phyloP scores from a whole-genome alignment of 2,329 filamentous ascomycete species.

The Ophiostoma perfectum region DNA sequence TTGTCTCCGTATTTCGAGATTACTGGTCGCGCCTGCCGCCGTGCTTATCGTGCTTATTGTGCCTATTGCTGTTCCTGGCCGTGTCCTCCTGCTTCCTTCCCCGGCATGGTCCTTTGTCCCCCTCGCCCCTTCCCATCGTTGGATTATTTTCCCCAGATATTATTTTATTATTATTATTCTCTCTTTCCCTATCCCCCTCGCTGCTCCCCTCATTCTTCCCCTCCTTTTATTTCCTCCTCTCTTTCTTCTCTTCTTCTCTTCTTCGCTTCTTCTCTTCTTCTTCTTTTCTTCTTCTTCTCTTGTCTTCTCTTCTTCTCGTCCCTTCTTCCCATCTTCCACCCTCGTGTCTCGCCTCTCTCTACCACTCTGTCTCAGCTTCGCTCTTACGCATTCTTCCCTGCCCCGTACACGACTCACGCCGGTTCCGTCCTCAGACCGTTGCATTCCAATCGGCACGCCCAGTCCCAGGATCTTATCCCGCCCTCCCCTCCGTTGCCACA shows the following conservation, averaged over 20 bases:
- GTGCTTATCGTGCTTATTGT: not conserved
- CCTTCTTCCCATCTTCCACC: not conserved
- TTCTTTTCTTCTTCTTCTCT: not conserved
- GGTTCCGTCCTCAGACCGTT: not conserved
- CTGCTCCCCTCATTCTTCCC: not conserved
- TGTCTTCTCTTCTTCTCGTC: not conserved
- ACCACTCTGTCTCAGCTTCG: not conserved
- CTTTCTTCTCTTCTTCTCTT: not conserved
- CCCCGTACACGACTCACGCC: not conserved
- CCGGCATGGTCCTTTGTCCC: constrained; percentile 1
- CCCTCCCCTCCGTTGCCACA: not conserved
- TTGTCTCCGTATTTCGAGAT: constrained; percentile 2
- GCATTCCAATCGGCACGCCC: not conserved
- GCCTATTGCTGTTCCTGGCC: not conserved
- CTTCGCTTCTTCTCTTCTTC: not conserved
- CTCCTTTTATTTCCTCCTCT: not conserved
- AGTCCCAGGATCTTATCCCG: not conserved
- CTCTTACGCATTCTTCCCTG: no score
- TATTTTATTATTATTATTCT: not conserved
- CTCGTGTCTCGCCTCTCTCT: not conserved
- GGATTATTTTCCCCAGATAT: constrained; percentile 7
- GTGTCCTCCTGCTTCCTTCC: constrained; percentile 2
- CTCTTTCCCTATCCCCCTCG: not conserved
- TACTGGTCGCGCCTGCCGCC: constrained; percentile 7
- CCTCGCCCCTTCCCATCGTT: constrained; percentile 6